These are phyloP conservation scores for Tetrapisispora arboricola DNA, from an alignment of 805 yeast genomes.

Conservation along the genomic window DNA sequence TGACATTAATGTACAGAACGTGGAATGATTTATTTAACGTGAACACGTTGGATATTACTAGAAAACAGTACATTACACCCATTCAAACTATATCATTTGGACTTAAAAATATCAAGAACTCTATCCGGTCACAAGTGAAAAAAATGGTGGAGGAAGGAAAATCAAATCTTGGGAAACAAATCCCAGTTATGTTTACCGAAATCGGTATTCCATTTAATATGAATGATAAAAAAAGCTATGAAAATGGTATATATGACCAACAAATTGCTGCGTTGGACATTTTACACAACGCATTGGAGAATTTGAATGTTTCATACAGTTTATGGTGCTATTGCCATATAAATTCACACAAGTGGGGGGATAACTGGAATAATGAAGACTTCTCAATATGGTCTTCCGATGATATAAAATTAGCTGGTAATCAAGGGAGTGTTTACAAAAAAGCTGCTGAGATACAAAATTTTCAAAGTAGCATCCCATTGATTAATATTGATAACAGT, in stretches of 20 bases:
- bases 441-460: not conserved
- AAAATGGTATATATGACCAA: conserved; percentile 52
- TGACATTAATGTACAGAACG: conserved; percentile 81
- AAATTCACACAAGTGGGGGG: conserved; percentile 81
- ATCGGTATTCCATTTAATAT: conserved; percentile 98
- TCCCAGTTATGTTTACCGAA: conserved; percentile 79
- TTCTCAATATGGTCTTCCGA: conserved; percentile 77
- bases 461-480: not conserved
- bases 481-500: no score
- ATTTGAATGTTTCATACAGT: conserved; percentile 58
- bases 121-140: conserved; percentile 56
- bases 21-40: conserved; percentile 82
- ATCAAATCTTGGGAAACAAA: conserved; percentile 44
- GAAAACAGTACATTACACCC: conserved; percentile 68
- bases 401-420: no score
- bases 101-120: conserved; percentile 63
- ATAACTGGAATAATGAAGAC: conserved; percentile 89
- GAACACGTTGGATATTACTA: conserved; percentile 79
- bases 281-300: conserved; percentile 66
- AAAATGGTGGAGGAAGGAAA: conserved; percentile 57
- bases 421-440: no score
- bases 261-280: conserved; percentile 86
- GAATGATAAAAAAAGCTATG: conserved; percentile 69
- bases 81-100: conserved; percentile 71
- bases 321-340: conserved; percentile 75